These are phyloP conservation scores for Serendipita vermifera DNA, from an alignment of 768 basidiomycete genomes.

Conservation along the genomic window DNA sequence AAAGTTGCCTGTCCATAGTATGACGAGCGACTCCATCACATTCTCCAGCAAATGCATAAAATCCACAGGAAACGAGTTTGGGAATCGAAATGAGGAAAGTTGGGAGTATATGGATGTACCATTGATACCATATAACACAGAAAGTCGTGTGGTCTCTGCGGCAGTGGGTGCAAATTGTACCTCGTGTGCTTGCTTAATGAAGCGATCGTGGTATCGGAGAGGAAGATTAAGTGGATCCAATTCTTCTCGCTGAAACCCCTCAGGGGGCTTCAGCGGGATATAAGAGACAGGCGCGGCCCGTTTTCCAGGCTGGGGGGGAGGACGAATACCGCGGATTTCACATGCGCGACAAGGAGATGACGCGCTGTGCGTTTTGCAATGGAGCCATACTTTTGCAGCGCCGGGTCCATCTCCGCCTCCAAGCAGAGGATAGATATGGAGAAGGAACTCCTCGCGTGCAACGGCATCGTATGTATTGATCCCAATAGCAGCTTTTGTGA, in stretches of 20 bases:
- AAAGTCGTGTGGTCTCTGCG: conserved; percentile 13
- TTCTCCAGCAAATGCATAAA: conserved; percentile 29
- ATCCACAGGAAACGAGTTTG: conserved; percentile 13
- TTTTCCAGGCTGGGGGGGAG: neutral
- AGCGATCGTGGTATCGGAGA: conserved; percentile 22
- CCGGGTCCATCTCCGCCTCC: conserved; percentile 25
- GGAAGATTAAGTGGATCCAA: conserved; percentile 25
- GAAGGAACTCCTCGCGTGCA: conserved; percentile 18
- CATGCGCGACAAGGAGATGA: conserved; percentile 28
- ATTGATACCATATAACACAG: conserved; percentile 12
- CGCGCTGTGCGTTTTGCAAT: conserved; percentile 31
- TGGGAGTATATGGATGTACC: neutral
- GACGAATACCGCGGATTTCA: conserved; percentile 23
- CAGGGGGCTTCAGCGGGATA: neutral
- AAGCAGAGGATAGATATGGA: conserved; percentile 23
- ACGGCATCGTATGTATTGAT: conserved; percentile 25
- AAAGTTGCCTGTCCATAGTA: conserved; percentile 30
- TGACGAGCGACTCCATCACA: conserved; percentile 29
- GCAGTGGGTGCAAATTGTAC: conserved; percentile 21
- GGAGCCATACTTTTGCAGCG: conserved; percentile 22
- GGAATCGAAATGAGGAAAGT: conserved; percentile 1
- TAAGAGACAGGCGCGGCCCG: neutral
- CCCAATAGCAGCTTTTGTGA: conserved; percentile 26
- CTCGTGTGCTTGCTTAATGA: conserved; percentile 19
- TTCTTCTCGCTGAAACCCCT: neutral